These are phyloP conservation scores for Trapa bicornis DNA, from an alignment of 345 rosid genomes.

Conservation along the genomic window DNA sequence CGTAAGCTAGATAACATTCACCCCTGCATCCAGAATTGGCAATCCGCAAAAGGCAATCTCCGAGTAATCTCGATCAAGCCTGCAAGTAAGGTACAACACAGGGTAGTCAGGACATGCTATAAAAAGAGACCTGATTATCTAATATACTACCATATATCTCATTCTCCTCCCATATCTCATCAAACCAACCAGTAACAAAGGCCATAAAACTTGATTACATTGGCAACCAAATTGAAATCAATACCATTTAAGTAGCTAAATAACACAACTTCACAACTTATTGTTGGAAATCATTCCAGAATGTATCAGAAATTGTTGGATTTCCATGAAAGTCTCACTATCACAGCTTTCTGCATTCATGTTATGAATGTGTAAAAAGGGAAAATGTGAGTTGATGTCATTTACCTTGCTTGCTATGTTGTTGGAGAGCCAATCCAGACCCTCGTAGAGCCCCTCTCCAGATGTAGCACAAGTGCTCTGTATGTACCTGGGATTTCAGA, in stretches of 20 bases:
- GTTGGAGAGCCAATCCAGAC: slow-evolving; percentile 83
- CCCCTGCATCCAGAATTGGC: slow-evolving; percentile 53
- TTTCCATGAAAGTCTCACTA: not conserved
- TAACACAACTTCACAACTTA: not conserved
- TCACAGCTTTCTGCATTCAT: not conserved
- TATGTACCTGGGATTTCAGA: slow-evolving; percentile 50
- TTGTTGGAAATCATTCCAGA: not conserved
- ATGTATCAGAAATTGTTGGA: not conserved
- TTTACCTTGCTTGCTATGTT: slow-evolving; percentile 74
- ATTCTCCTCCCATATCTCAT: not conserved
- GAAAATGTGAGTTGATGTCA: no score
- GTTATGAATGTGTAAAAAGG: no score
- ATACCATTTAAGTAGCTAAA: not conserved
- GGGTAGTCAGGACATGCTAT: not conserved
- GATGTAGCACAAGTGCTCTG: slow-evolving; percentile 92
- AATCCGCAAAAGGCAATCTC: slow-evolving; percentile 13
- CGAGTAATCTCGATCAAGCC: slow-evolving; percentile 21
- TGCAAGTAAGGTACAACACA: slow-evolving; percentile 9
- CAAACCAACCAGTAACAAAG: not conserved
- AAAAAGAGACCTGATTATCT: not conserved
- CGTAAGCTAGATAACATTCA: slow-evolving; percentile 34
- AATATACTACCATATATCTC: not conserved
- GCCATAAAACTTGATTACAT: no score
- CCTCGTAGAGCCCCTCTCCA: slow-evolving; percentile 87
- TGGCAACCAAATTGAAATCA: not conserved